Evolutionary conservation across 2,329 filamentous ascomycete species (phyloP), one percentile per base, ranked within the genome.

Genomic region (Penicillium brasilianum): DNA sequence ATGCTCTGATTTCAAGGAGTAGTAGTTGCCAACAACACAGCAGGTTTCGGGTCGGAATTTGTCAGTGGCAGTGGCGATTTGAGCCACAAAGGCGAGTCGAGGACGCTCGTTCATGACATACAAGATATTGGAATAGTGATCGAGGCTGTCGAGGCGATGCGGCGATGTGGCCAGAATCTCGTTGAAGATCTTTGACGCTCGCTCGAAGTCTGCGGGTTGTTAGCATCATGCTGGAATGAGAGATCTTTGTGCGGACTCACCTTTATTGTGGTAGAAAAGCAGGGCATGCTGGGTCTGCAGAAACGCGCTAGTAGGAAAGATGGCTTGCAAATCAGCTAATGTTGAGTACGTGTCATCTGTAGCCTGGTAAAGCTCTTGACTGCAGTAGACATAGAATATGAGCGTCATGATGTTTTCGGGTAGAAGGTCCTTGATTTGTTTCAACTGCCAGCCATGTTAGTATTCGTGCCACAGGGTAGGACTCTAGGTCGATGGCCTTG

Each of bases 31-130:
- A 25, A 98, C 90, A 0, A 98, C 94, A 57, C 96, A 96, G 73
- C 95, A 98, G 0, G 95, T 97, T 77, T 99, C 95, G 0, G 95
- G 94, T 0, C 95, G 89, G 78, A 99, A 99, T 71, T 94, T 96
- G 82, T 99, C 95, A 7, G 95, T 92, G 51, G 88, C 89, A 1
- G 91, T 93, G 69, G 95, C 96, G 11, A 97, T 83, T 71, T 97
- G 93, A 0, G 95, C 95, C 22, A 99, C 79, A 69, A 97, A 97
- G 0, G 94, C 93, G 22, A 99, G 84, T 72, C 97, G 96, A 0
- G 95, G 92, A 10, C 93, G 86, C 63, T 90, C 83, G 46, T 91
- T 90, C 82, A 98, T 90, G 32, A 99, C 94, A 74, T 97, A 98
- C 50, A 99, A 86, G 20, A 98, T 96, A 72, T 99, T 99, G 37